Conservation (phyloP, 164 flowering plant species). For the Annona squamosa region DNA sequence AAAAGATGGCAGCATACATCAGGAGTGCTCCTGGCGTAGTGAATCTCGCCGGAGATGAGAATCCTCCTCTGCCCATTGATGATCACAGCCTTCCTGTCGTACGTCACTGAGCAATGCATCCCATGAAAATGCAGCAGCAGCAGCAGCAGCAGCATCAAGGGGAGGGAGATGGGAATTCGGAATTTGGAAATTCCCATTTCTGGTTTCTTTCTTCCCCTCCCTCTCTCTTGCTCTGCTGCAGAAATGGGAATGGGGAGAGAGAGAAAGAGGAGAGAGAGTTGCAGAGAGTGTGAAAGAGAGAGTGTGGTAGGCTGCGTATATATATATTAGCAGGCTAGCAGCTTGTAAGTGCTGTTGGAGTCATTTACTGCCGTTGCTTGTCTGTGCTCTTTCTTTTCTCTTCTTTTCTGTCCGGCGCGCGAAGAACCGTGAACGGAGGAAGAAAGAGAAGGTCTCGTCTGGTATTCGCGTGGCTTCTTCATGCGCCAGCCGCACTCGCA, state of each 20-base stretch:
- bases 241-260: not conserved
- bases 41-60: constrained; percentile 21
- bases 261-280: not conserved
- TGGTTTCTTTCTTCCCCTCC: constrained; percentile 3
- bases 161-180: not conserved
- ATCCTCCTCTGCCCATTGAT: constrained; percentile 20
- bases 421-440: too few species aligned
- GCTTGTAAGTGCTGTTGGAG: not conserved
- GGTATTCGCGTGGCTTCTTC: too few species aligned
- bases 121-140: constrained; percentile 6
- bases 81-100: constrained; percentile 15
- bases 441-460: too few species aligned
- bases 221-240: too few species aligned
- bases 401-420: too few species aligned
- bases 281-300: not conserved
- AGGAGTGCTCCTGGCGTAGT: constrained; percentile 20
- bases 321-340: not conserved
- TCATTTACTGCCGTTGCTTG: too few species aligned
- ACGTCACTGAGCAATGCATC: constrained; percentile 11
- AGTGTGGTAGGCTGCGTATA: not conserved
- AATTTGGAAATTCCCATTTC: not conserved
- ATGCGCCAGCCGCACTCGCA: too few species aligned
- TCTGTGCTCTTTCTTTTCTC: too few species aligned
- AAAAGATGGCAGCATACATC: constrained; percentile 6
- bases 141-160: not conserved